Conservation (phyloP, 495 filamentous ascomycete species). For the Immersiella caudata region DNA sequence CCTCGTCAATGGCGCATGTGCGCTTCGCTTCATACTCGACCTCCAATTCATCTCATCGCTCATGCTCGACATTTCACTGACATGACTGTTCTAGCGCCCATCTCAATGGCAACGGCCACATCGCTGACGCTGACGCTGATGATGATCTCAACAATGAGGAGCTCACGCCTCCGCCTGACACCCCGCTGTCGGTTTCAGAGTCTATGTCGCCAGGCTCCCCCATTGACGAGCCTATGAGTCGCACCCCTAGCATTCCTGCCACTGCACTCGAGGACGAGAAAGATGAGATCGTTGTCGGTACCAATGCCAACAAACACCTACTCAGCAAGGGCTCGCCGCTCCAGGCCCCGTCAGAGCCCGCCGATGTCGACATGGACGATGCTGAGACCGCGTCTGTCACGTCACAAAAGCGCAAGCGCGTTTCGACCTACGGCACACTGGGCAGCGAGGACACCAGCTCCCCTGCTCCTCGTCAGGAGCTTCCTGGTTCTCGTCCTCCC, state of each 20-base stretch:
- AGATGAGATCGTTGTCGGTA: constrained; percentile 53
- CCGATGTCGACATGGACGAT: constrained; percentile 45
- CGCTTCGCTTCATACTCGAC: too few relatives aligned
- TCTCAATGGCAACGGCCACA: background rate
- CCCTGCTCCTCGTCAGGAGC: constrained; percentile 26
- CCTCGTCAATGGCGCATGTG: too few relatives aligned
- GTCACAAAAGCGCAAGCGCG: constrained; percentile 53
- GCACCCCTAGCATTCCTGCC: constrained; percentile 37
- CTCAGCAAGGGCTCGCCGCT: constrained; percentile 29
- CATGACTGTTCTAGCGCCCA: background rate
- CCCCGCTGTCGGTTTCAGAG: constrained; percentile 3
- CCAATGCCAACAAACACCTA: constrained; percentile 28
- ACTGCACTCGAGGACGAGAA: constrained; percentile 49
- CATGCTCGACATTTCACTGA: background rate
- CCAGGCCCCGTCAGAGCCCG: constrained; percentile 32
- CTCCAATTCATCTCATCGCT: too few relatives aligned
- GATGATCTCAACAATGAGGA: constrained; percentile 29
- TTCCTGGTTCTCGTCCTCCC: constrained; percentile 26
- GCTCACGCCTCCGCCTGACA: constrained; percentile 39
- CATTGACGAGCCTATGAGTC: constrained; percentile 28
- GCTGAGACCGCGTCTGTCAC: constrained; percentile 34
- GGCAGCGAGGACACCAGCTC: constrained; percentile 39
- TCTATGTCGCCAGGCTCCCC: background rate
- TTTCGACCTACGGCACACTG: constrained; percentile 44
- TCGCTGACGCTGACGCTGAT: background rate